Percentiles rank a stretch among this genome's conserved stretches.
Evolutionary conservation across 2,329 filamentous ascomycete species (phyloP).

Genomic region (Bipolaris cookei): DNA sequence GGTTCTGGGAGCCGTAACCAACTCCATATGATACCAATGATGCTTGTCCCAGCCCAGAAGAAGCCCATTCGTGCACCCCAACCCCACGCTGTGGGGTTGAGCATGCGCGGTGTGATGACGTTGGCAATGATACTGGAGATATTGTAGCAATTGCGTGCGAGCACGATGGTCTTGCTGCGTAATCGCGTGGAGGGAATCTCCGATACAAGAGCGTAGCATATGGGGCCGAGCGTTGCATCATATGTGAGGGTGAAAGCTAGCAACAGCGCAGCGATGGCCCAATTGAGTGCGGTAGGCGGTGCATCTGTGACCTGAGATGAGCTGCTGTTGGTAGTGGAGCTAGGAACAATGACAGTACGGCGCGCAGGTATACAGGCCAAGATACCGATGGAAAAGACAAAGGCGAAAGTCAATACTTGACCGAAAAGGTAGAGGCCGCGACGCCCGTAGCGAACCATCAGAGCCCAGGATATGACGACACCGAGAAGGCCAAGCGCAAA

Average conservation of each 20-base stretch:
- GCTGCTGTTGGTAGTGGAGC: neutral
- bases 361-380: constrained; percentile 51
- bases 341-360: neutral
- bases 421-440: constrained; percentile 76
- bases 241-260: constrained; percentile 21
- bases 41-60: constrained; percentile 80
- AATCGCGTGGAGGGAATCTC: constrained; percentile 81
- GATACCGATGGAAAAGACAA: constrained; percentile 69
- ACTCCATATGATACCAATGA: constrained; percentile 75
- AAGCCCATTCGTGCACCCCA: constrained; percentile 85
- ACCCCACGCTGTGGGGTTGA: constrained; percentile 67
- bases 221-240: constrained; percentile 36
- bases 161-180: constrained; percentile 85
- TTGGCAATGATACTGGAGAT: constrained; percentile 81
- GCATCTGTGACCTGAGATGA: neutral
- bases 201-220: constrained; percentile 72
- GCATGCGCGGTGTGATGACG: constrained; percentile 70
- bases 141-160: constrained; percentile 77
- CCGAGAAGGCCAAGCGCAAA: constrained; percentile 47
- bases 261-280: constrained; percentile 16
- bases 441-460: constrained; percentile 79
- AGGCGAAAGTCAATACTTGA: constrained; percentile 54
- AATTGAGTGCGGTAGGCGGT: neutral
- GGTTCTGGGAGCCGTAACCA: constrained; percentile 82
- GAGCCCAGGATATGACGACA: constrained; percentile 75